Evolutionary conservation across 331 rosid genomes (phyloP), one percentile per base, ranked within the genome.

Genomic region (Pyracantha coccinea): DNA sequence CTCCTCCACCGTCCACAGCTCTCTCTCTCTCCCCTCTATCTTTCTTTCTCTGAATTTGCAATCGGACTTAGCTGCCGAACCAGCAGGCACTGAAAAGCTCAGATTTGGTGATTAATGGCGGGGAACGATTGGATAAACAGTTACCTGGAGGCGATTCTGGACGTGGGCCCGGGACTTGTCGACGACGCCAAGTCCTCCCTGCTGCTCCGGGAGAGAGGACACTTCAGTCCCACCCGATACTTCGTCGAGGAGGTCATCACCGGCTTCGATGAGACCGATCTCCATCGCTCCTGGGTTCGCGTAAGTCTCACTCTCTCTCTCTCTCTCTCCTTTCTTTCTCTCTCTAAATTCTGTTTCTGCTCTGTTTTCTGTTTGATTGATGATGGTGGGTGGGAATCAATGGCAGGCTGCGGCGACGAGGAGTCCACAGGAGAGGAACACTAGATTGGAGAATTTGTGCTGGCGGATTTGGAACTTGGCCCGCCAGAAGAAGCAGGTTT

Each of bases 401-500:
- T 80, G 24, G 19, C 19, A 93, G 98, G 98, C 98, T 16, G 80
- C 96, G 69, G 93, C 99, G 3, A 92, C 99, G 38, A 83, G 97
- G 81, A 90, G 99, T 81, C 97, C 99, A 6, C 97, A 95, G 84
- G 97, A 95, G 88, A 84, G 97, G 87, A 95, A 95, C 79, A 95
- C 99, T 64, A 86, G 97, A 74, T 80, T 95, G 93, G 99, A 94
- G 84, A 94, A 94, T 80, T 85, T 94, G 93, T 92, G 99, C 65
- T 94, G 99, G 99, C 88, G 99, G 85, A 95, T 95, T 84, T 95
- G 99, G 99, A 95, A 95, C 80, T 88, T 95, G 66, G 97, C 99
- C 83, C 92, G 97, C 66, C 97, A 95, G 86, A 95, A 90, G 88
- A 95, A 92, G 85, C 99, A 95, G 97, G 97, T 93, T 76, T 16